phyloP scores from a whole-genome alignment of 169 alveolate species.

The Sarcocystis neurona region DNA sequence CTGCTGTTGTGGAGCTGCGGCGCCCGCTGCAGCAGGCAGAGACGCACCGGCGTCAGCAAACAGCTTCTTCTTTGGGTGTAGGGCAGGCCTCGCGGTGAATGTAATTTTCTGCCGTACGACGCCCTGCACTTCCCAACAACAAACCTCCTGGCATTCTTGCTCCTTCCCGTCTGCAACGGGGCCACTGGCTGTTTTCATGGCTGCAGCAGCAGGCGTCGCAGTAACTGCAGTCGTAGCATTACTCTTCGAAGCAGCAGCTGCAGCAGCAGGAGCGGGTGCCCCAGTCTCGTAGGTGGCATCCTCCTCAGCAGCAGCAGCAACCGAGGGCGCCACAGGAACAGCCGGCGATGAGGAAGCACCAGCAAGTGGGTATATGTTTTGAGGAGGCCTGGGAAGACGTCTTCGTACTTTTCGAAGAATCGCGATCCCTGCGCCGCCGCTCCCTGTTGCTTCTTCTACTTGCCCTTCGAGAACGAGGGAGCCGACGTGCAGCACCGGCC shows the following conservation, averaged over 20 bases:
- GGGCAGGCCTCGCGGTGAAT: neutral
- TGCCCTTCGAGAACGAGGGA: conserved; percentile 23
- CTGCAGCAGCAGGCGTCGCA: neutral
- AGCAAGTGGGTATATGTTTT: too few relatives aligned
- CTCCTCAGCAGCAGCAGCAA: neutral
- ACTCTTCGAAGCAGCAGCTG: neutral
- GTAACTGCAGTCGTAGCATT: neutral
- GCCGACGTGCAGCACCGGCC: conserved; percentile 20
- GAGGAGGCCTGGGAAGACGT: neutral
- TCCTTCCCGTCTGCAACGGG: too few relatives aligned
- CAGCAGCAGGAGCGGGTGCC: neutral
- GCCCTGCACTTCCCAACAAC: conserved; percentile 32
- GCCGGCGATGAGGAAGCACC: neutral
- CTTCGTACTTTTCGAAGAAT: neutral
- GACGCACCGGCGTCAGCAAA: neutral
- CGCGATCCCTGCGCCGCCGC: neutral
- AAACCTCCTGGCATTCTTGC: too few relatives aligned
- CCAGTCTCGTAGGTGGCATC: neutral
- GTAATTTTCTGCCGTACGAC: neutral
- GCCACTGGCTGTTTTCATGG: neutral
- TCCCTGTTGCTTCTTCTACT: neutral
- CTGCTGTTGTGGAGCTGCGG: neutral
- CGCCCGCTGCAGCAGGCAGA: neutral
- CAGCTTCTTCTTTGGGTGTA: conserved; percentile 3
- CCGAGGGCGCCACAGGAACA: neutral